phyloP scores from a whole-genome alignment of 495 filamentous ascomycete genomes.

The Tetracladium setigerum region DNA sequence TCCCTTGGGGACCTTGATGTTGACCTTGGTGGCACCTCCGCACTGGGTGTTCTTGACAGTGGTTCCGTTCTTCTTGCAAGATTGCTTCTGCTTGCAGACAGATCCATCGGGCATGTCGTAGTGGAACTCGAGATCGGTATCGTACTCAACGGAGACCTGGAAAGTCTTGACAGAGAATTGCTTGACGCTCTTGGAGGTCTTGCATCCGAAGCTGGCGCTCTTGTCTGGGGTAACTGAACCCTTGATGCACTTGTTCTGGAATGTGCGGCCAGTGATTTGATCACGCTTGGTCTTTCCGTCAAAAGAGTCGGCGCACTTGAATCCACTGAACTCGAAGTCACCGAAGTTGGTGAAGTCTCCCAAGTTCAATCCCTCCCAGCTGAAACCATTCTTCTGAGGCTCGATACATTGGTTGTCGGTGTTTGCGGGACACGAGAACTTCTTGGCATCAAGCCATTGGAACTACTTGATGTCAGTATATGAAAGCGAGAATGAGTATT shows the following conservation, averaged over 20 bases:
- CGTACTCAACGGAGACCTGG: conserved; percentile 62
- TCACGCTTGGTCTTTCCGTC: conserved; percentile 36
- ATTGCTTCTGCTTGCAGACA: conserved; percentile 63
- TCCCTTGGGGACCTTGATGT: conserved; percentile 57
- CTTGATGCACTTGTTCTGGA: conserved; percentile 56
- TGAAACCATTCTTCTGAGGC: conserved; percentile 58
- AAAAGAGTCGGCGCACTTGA: conserved; percentile 51
- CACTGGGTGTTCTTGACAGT: conserved; percentile 77
- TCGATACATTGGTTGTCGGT: conserved; percentile 69
- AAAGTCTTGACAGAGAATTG: conserved; percentile 70
- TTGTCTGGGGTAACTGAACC: conserved; percentile 42
- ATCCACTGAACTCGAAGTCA: conserved; percentile 65
- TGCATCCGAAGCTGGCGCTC: conserved; percentile 46
- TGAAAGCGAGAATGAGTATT: background rate
- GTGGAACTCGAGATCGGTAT: conserved; percentile 72
- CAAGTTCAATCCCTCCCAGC: conserved; percentile 54
- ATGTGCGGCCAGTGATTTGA: conserved; percentile 35
- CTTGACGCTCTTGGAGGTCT: conserved; percentile 31
- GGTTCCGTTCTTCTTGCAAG: conserved; percentile 57
- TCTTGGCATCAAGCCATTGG: conserved; percentile 48
- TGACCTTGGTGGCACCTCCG: conserved; percentile 78
- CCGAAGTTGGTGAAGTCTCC: conserved; percentile 64
- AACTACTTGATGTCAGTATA: conserved; percentile 16
- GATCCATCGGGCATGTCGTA: conserved; percentile 76
- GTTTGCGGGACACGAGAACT: conserved; percentile 63